These are phyloP conservation scores for Colletotrichum costaricense DNA, from an alignment of 2,329 filamentous ascomycete species.

Conservation along the genomic window DNA sequence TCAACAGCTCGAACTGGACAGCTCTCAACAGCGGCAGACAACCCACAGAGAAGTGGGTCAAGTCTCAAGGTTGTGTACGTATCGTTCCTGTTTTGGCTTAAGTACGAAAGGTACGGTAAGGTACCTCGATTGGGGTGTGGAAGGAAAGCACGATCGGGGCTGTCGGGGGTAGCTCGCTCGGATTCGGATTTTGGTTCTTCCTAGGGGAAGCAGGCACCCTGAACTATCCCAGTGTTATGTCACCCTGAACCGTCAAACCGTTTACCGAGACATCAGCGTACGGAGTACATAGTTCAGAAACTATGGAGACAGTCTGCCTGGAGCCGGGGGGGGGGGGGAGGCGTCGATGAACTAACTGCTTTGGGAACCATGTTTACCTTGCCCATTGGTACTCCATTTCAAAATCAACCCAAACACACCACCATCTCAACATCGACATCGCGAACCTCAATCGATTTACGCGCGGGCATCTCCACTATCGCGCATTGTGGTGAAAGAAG, in stretches of 20 bases:
- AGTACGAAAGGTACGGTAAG: not conserved
- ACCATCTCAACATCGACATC: conserved; percentile 5
- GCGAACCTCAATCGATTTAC: not conserved
- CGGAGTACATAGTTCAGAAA: not conserved
- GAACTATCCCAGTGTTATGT: too few species aligned
- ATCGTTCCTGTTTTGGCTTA: not conserved
- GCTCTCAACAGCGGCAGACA: conserved; percentile 28
- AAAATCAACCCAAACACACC: conserved; percentile 23
- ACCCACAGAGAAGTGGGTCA: conserved; percentile 16
- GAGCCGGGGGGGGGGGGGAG: not conserved
- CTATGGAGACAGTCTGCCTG: not conserved
- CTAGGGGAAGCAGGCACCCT: not conserved
- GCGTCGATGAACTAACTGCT: conserved; percentile 21
- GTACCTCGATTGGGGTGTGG: too few species aligned
- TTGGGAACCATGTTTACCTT: conserved; percentile 46
- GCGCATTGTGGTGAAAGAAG: not conserved
- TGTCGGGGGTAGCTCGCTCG: not conserved
- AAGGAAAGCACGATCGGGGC: too few species aligned
- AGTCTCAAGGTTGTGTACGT: not conserved
- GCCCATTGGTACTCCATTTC: not conserved
- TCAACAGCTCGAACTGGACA: conserved; percentile 29
- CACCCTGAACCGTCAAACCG: not conserved
- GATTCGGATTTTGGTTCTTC: not conserved
- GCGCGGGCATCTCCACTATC: conserved; percentile 3
- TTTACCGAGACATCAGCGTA: not conserved